Evolutionary conservation across 1,284 basidiomycete species (phyloP).

Genomic region (Austroboletus niveus): DNA sequence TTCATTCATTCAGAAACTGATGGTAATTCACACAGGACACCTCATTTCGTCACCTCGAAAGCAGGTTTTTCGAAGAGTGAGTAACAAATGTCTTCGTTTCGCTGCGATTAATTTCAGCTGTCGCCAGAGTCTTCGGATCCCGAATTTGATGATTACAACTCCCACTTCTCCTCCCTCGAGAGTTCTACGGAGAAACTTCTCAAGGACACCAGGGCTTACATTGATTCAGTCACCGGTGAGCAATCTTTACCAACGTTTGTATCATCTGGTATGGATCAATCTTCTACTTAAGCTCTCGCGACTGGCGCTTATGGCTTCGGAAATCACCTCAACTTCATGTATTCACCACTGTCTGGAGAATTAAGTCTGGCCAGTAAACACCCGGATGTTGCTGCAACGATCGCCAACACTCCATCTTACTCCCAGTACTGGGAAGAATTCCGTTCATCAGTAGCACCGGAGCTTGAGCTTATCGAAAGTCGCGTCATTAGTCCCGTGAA

Average conservation of each 20-base stretch:
- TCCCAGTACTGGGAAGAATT: conserved; percentile 84
- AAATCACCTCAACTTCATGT: conserved; percentile 73
- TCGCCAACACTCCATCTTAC: conserved; percentile 71
- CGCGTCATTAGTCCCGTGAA: conserved; percentile 85
- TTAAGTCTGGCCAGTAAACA: conserved; percentile 79
- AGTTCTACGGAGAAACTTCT: conserved; percentile 83
- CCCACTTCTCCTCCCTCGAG: conserved; percentile 79
- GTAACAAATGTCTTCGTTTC: background rate
- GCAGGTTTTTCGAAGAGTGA: conserved; percentile 90
- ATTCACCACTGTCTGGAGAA: conserved; percentile 81
- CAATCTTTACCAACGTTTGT: conserved; percentile 8
- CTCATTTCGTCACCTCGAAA: conserved; percentile 81
- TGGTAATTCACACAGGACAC: conserved; percentile 57
- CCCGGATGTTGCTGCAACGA: conserved; percentile 76
- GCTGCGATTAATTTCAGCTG: conserved; percentile 6
- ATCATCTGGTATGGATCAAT: conserved; percentile 5
- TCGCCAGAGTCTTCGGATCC: conserved; percentile 77
- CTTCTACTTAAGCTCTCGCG: conserved; percentile 65
- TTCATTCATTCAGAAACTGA: conserved; percentile 11
- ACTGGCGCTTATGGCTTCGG: conserved; percentile 77
- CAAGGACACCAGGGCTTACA: conserved; percentile 89
- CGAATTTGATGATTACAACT: conserved; percentile 82
- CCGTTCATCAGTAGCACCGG: conserved; percentile 76
- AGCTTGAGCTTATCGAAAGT: conserved; percentile 93
- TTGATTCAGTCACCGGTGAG: conserved; percentile 78